Base-by-base conservation (phyloP, 805 yeast genomes). In the Kazachstania martiniae region DNA sequence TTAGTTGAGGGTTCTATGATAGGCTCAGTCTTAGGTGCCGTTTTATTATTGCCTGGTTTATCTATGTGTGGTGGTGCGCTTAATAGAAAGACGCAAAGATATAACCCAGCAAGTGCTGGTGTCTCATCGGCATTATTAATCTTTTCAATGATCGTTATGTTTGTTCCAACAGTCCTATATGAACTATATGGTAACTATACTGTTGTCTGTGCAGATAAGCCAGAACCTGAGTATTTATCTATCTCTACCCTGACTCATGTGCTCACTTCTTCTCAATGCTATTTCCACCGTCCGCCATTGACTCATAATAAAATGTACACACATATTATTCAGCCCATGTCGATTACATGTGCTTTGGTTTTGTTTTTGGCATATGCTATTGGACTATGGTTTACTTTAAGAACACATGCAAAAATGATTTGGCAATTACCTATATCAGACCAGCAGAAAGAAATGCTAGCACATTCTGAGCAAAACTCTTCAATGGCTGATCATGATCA, bases 1-100 rank as follows among this genome's bases (percentile, higher is more conserved):
- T 66, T 91, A 16, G 98, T 91, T 3, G 98, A 91, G 59, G 98
- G 98, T 15, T 81, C 94, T 8, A 76, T 91, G 70, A 79, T 91
- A 46, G 98, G 98, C 0, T 82, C 94, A 1, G 78, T 91, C 37
- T 56, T 91, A 24, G 97, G 94, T 24, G 98, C 94, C 37, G 95
- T 91, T 1, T 59, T 91, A 28, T 65, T 91, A 25, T 62, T 91
- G 41, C 98, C 98, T 0, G 98, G 98, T 0, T 62, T 86, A 25
- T 84, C 95, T 1, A 91, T 91, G 98, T 85, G 95, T 58, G 94
- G 95, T 13, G 98, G 98, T 40, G 97, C 98, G 0, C 59, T 87
- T 23, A 80, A 76, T 37, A 63, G 95, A 35, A 91, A 91, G 50
- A 89, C 97, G 0, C 98, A 89, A 55, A 61, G 95, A 38, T 91